A percentile compares a stretch with the other conserved stretches of the same genome.
Evolutionary conservation across 768 basidiomycete species (phyloP).

Genomic region (Xanthoconium stramineum): DNA sequence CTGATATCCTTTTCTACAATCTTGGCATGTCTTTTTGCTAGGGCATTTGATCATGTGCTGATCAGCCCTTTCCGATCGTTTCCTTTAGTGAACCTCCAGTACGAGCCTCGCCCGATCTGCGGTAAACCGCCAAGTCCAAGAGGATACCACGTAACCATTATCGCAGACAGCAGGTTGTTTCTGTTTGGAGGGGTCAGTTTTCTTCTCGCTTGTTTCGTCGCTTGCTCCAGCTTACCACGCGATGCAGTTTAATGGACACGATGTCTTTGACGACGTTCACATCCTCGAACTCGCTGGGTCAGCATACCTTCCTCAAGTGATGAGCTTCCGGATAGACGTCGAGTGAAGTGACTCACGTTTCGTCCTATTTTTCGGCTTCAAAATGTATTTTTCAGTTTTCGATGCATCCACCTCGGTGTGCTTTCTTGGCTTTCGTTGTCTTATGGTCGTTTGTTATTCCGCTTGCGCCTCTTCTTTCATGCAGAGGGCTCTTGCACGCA

Average conservation of each 20-base stretch:
- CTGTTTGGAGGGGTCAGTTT: slow-evolving; percentile 68
- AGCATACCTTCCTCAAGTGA: slow-evolving; percentile 89
- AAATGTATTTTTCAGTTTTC: neutral
- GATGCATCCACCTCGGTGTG: neutral
- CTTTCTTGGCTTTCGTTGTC: neutral
- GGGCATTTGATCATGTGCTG: neutral
- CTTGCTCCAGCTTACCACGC: neutral
- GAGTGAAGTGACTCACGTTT: slow-evolving; percentile 11
- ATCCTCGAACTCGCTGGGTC: slow-evolving; percentile 82
- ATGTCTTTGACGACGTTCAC: slow-evolving; percentile 82
- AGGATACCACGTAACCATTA: slow-evolving; percentile 80
- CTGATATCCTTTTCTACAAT: slow-evolving; percentile 80
- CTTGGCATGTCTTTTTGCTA: slow-evolving; percentile 55
- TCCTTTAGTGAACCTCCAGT: slow-evolving; percentile 72
- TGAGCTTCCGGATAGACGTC: slow-evolving; percentile 62
- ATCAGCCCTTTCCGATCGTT: neutral
- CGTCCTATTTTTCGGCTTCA: neutral
- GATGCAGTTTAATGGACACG: slow-evolving; percentile 68
- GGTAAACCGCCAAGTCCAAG: slow-evolving; percentile 71
- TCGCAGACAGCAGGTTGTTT: slow-evolving; percentile 83
- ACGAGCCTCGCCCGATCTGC: slow-evolving; percentile 65
- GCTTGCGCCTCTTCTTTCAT: slow-evolving; percentile 16
- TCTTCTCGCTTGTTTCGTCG: neutral
- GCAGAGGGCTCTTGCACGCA: slow-evolving; percentile 1
- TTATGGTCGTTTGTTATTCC: neutral